phyloP scores from a whole-genome alignment of 2,329 filamentous ascomycete species.

The Zasmidium citrigriseum region DNA sequence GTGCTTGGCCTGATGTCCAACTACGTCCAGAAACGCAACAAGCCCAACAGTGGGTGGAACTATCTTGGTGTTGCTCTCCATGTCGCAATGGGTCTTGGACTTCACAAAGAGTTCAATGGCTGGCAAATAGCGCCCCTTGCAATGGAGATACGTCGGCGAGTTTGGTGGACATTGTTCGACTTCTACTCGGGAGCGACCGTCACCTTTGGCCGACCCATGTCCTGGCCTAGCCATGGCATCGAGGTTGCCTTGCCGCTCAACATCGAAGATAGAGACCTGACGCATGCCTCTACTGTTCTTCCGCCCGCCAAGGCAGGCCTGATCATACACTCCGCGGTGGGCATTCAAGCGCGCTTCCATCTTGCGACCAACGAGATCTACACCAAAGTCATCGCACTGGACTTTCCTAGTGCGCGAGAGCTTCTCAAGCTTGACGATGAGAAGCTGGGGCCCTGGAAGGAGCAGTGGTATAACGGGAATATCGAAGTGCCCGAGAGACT shows the following conservation, averaged over 20 bases:
- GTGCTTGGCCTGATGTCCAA: conserved; percentile 50
- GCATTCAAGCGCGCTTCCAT: conserved; percentile 49
- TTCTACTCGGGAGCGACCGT: conserved; percentile 54
- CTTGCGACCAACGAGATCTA: conserved; percentile 49
- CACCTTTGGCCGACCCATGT: conserved; percentile 52
- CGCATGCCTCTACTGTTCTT: conserved; percentile 28
- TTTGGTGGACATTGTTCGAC: conserved; percentile 44
- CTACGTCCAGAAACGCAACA: conserved; percentile 53
- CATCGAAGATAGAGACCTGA: conserved; percentile 47
- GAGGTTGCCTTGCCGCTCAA: conserved; percentile 48
- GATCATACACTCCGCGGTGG: conserved; percentile 48
- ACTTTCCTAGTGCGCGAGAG: conserved; percentile 44
- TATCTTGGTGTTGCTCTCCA: conserved; percentile 51
- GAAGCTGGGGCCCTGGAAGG: conserved; percentile 43
- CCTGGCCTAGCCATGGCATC: conserved; percentile 47
- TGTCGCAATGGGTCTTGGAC: conserved; percentile 52
- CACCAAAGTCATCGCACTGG: conserved; percentile 48
- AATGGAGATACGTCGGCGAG: conserved; percentile 37
- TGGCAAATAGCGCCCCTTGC: conserved; percentile 47
- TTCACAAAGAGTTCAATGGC: conserved; percentile 53
- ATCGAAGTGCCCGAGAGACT: conserved; percentile 39
- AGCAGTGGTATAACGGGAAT: conserved; percentile 39
- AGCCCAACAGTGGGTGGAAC: conserved; percentile 54
- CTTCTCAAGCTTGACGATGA: conserved; percentile 44
- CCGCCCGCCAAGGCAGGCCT: conserved; percentile 24